phyloP scores from a whole-genome alignment of 768 basidiomycete genomes.

The Lactarius quietus region DNA sequence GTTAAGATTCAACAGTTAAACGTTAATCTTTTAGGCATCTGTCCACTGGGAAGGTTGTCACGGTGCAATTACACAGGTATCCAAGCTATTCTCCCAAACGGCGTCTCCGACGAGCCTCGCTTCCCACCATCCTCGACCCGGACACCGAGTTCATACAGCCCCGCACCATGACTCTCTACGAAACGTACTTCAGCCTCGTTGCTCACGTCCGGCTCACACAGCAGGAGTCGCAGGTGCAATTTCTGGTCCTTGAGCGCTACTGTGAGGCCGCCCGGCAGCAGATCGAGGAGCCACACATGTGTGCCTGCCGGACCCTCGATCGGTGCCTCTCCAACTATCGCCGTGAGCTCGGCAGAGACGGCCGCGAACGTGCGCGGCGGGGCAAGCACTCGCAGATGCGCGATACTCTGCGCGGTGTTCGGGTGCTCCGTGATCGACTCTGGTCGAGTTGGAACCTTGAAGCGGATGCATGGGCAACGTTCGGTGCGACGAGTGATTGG shows the following conservation, averaged over 20 bases:
- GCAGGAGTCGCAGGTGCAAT: conserved; percentile 34
- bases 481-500: too few species aligned
- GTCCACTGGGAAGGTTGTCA: too few species aligned
- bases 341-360: conserved; percentile 41
- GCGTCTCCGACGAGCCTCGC: conserved; percentile 38
- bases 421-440: conserved; percentile 48
- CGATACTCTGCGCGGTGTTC: conserved; percentile 47
- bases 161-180: conserved; percentile 32
- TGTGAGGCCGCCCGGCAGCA: conserved; percentile 4
- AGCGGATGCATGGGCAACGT: neutral
- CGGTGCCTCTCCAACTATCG: conserved; percentile 46
- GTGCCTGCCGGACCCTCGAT: conserved; percentile 6
- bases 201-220: conserved; percentile 33
- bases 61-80: neutral
- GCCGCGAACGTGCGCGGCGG: conserved; percentile 31
- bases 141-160: conserved; percentile 56
- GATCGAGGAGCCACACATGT: conserved; percentile 23
- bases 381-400: conserved; percentile 46
- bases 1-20: too few species aligned
- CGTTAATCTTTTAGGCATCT: too few species aligned
- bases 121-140: conserved; percentile 33
- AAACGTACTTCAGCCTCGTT: conserved; percentile 38
- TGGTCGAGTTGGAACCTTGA: conserved; percentile 49
- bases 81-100: conserved; percentile 52
- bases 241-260: neutral